Evolutionary conservation across 345 rosid species (phyloP), one percentile per base, ranked within the genome.

Genomic region (Angophora floribunda): DNA sequence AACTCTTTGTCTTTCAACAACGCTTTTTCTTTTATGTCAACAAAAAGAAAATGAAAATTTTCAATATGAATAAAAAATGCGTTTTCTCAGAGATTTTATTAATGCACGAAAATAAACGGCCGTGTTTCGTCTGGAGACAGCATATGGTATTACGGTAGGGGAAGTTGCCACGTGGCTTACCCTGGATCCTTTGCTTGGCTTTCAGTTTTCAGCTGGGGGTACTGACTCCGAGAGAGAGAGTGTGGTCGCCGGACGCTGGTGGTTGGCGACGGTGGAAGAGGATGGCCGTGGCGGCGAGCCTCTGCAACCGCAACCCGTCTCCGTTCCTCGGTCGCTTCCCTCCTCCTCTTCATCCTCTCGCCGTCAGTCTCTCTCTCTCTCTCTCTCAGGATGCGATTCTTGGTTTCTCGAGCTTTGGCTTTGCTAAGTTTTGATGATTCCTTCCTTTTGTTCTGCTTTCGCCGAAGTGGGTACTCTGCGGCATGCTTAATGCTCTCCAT

Each of bases 261-360:
- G 82, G 24, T 36, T 4, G 82, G 49, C 36, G 87, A 41, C 52
- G 88, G 15, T 55, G 55, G 85, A 79, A 57, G 90, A 51, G 86
- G 51, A 85, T 59, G 88, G 90, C 86, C 32, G 85, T 51, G 55
- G 88, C 79, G 14, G 86, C 52, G 30, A 78, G 85, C 89, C 45
- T 75, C 82, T 75, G 82, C 82, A 36, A 65, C 89, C 85, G 52
- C 90, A 86, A 47, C 24, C 75, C 57, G 53, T 88, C 88, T 14
- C 87, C 88, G 16, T 88, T 88, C 86, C 28, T 75, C 90, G 90
- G 90, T 88, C 86, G 63, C 87, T 88, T 75, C 55, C 61, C 36
- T 63, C 36, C 70, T 21, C 61, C 28, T 57, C 53, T 24, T 13
- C 88, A 44, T 32, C 75, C 86, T 55, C 86, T 78, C 47, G 9